Base-by-base conservation (phyloP, 2,329 filamentous ascomycete species). In the Diaporthe sp. region DNA sequence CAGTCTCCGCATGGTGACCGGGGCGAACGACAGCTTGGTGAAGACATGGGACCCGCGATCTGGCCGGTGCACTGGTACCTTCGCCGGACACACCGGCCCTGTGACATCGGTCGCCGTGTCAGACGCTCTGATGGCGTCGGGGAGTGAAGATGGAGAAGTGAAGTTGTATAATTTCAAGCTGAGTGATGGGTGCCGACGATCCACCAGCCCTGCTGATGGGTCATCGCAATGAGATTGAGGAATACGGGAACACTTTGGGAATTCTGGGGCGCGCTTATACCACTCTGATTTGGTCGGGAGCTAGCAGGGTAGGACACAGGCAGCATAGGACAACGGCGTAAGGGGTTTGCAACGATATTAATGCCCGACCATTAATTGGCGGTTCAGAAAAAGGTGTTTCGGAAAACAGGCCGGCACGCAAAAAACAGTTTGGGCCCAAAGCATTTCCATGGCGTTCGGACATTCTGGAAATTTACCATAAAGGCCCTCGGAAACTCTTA, bases 41-140 rank as follows among this genome's bases (percentile, higher is more conserved):
- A 98, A 98, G 86, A 92, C 90, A 44, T 99, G 97, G 97, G 96
- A 98, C 85, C 94, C 96, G 22, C 88, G 95, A 75, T 96, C 94
- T 1, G 97, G 97, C 39, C 95, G 94, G 81, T 98, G 96, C 84
- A 96, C 98, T 83, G 90, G 95, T 67, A 98, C 96, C 4, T 96
- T 98, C 81, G 95, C 95, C 3, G 96, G 96, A 0, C 97, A 98
- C 83, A 91, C 93, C 1, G 96, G 95, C 0, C 96, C 97, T 0
- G 95, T 98, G 4, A 98, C 96, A 4, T 98, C 96, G 82, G 94
- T 98, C 53, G 96, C 94, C 1, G 87, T 99, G 9, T 97, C 95
- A 80, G 97, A 98, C 82, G 94, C 93, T 80, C 90, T 94, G 55
- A 94, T 99, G 87, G 94, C 95, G 42, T 98, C 94, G 80, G 97